Conservation (phyloP, 2,329 filamentous ascomycete species). For the Penicillium sp. region DNA sequence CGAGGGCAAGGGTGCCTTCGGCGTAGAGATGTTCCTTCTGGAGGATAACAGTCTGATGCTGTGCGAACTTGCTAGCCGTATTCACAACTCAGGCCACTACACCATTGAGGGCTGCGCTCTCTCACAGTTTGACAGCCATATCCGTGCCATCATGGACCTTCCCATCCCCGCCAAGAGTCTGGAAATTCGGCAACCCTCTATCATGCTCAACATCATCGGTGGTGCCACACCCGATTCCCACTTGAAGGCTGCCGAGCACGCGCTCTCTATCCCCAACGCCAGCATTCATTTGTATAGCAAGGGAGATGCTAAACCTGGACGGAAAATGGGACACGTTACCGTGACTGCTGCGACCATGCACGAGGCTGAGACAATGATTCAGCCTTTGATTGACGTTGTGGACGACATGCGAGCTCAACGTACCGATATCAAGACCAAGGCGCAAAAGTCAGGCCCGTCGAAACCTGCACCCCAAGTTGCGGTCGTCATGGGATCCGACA, state of each 20-base stretch:
- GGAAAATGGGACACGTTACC: constrained; percentile 96
- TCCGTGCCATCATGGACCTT: constrained; percentile 77
- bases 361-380: constrained; percentile 69
- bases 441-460: constrained; percentile 34
- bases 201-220: constrained; percentile 62
- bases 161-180: constrained; percentile 61
- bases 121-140: constrained; percentile 90
- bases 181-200: constrained; percentile 51
- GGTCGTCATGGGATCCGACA: constrained; percentile 56
- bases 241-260: constrained; percentile 61
- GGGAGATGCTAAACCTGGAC: constrained; percentile 76
- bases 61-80: constrained; percentile 83
- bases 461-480: constrained; percentile 46
- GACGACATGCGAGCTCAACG: constrained; percentile 75
- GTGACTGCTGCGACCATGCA: constrained; percentile 71
- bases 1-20: constrained; percentile 89
- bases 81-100: constrained; percentile 93
- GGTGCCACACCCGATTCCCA: constrained; percentile 64
- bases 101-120: constrained; percentile 89
- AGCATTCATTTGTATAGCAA: constrained; percentile 91
- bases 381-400: constrained; percentile 72
- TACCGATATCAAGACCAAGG: constrained; percentile 39
- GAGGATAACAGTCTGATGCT: constrained; percentile 73
- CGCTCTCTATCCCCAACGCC: constrained; percentile 62
- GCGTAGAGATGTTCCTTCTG: constrained; percentile 93